phyloP scores from a whole-genome alignment of 2,329 filamentous ascomycete species.

The Zelopaecilomyces penicillatus region DNA sequence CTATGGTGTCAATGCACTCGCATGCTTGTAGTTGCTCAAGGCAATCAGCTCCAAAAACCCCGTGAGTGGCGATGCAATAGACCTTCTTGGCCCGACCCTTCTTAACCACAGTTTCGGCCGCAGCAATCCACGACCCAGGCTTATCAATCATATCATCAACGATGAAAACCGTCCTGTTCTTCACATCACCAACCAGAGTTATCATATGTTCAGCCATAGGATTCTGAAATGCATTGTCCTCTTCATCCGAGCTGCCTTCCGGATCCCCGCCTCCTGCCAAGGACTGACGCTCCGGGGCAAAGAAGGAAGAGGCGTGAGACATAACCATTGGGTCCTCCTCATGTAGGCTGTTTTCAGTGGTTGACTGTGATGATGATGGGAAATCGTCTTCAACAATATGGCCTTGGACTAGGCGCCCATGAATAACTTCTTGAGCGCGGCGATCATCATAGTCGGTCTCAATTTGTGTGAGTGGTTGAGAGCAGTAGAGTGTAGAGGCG shows the following conservation, averaged over 20 bases:
- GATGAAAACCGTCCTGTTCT: slow-evolving; percentile 79
- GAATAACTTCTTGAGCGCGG: slow-evolving; percentile 81
- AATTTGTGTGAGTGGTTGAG: slow-evolving; percentile 22
- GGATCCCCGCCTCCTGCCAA: slow-evolving; percentile 81
- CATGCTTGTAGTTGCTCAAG: slow-evolving; percentile 85
- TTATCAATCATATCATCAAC: slow-evolving; percentile 99
- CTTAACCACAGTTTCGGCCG: slow-evolving; percentile 93
- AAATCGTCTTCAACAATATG: slow-evolving; percentile 94
- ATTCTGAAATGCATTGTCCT: slow-evolving; percentile 80
- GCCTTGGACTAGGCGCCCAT: slow-evolving; percentile 82
- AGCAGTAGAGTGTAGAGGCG: slow-evolving; percentile 17
- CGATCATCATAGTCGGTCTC: slow-evolving; percentile 62
- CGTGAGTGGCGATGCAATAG: slow-evolving; percentile 96
- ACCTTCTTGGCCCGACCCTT: slow-evolving; percentile 85
- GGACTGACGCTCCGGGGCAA: slow-evolving; percentile 57
- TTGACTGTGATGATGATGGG: slow-evolving; percentile 66
- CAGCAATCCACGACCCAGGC: slow-evolving; percentile 91
- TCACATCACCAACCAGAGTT: slow-evolving; percentile 92
- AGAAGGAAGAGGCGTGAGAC: slow-evolving; percentile 72
- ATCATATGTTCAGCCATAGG: slow-evolving; percentile 86
- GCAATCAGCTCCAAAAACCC: slow-evolving; percentile 83
- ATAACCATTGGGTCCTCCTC: slow-evolving; percentile 78
- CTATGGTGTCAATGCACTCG: slow-evolving; percentile 85
- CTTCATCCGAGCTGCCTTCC: slow-evolving; percentile 76
- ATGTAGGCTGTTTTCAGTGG: slow-evolving; percentile 54